phyloP scores from a whole-genome alignment of 139 green algal genomes.

The Nannochloris sp. region DNA sequence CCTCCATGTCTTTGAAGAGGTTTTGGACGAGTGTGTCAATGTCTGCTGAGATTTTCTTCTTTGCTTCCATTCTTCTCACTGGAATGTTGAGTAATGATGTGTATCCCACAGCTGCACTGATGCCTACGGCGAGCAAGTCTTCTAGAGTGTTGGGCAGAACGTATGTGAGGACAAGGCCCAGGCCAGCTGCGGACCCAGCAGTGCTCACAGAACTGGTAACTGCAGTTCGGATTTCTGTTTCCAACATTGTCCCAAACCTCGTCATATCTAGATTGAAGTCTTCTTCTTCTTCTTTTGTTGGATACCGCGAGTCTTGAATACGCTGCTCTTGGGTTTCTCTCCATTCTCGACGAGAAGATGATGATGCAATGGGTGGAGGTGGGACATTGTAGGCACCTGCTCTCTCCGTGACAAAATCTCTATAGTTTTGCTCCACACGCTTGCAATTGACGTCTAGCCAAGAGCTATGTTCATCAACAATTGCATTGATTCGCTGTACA shows the following conservation, averaged over 20 bases:
- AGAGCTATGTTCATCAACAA: slow-evolving; percentile 54
- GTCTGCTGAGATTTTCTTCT: slow-evolving; percentile 61
- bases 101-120: slow-evolving; percentile 55
- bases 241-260: slow-evolving; percentile 48
- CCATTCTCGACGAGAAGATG: slow-evolving; percentile 9
- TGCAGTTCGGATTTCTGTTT: slow-evolving; percentile 71
- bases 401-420: slow-evolving; percentile 20
- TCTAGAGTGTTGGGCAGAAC: slow-evolving; percentile 62
- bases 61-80: slow-evolving; percentile 64
- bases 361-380: too few species aligned
- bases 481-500: slow-evolving; percentile 14
- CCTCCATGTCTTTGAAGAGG: slow-evolving; percentile 29
- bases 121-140: slow-evolving; percentile 62
- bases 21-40: slow-evolving; percentile 43
- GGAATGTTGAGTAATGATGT: slow-evolving; percentile 75
- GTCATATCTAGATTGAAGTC: slow-evolving; percentile 33
- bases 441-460: slow-evolving; percentile 72
- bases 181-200: slow-evolving; percentile 38
- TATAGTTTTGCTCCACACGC: slow-evolving; percentile 60
- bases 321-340: neutral
- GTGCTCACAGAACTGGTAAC: slow-evolving; percentile 56
- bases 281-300: neutral
- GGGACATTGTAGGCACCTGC: slow-evolving; percentile 13
- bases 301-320: too few species aligned
- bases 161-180: slow-evolving; percentile 46